Evolutionary conservation across 2,329 filamentous ascomycete genomes (phyloP), one percentile per base, ranked within the genome.

Genomic region (Hymenotorrendiella dingleyae): DNA sequence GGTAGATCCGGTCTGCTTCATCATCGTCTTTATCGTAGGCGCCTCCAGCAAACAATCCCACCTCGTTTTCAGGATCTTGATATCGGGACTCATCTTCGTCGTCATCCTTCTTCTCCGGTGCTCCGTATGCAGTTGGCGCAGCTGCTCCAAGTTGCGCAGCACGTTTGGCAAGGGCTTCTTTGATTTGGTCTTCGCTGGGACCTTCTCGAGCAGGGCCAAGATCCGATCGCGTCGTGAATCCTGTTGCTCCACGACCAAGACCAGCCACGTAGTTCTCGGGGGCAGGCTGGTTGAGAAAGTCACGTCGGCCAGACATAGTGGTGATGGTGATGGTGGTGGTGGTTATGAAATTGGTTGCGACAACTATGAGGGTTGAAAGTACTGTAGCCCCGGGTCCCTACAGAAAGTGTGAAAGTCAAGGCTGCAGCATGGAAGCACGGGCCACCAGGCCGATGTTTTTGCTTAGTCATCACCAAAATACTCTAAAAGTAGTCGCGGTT

Each of bases 11-110:
- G 67, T 98, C 93, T 32, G 93, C 93, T 65, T 98, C 94, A 59
- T 98, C 93, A 60, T 98, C 93, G 43, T 98, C 93, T 63, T 93
- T 86, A 64, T 97, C 93, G 69, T 95, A 98, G 56, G 93, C 86
- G 26, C 93, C 93, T 43, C 88, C 91, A 3, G 93, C 90, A 59
- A 98, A 98, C 17, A 98, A 72, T 4, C 94, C 93, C 36, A 93
- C 86, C 64, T 98, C 93, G 59, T 97, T 97, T 58, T 98, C 93
- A 1, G 93, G 93, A 62, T 98, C 93, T 61, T 95, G 89, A 59
- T 89, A 97, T 35, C 91, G 78, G 26, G 86, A 84, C 43, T 88
- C 83, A 41, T 86, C 82, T 24, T 85, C 82, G 26, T 84, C 81
- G 14, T 85, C 70, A 14, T 79, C 76, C 47, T 76, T 73, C 29